Evolutionary conservation across 1,284 basidiomycete species (phyloP), one percentile per base, ranked within the genome.

Genomic region (Volvariella surrecta): DNA sequence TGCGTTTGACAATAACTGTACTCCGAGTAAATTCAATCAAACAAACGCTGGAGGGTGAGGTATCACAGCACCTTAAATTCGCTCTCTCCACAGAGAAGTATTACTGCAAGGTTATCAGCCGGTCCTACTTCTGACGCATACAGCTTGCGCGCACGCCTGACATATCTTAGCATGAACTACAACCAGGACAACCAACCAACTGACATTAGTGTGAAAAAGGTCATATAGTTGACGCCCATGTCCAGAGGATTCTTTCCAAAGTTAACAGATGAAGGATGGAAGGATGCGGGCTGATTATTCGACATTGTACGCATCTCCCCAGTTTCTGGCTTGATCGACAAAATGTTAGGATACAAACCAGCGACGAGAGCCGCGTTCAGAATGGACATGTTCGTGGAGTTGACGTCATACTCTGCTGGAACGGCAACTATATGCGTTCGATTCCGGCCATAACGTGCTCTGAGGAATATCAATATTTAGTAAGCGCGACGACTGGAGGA

Each of bases 101-200:
- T 60, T 38, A 99, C 62, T 1, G 89, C 79, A 21, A 89, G 65
- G 54, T 97, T 90, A 48, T 96, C 87, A 3, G 92, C 79, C 1
- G 92, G 87, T 1, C 89, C 84, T 1, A 89, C 92, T 62, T 99
- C 96, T 91, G 93, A 97, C n/a, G 87, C 93, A 60, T 95, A 99
- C 21, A 98, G 64, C 61, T 82, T 89, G 66, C 87, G 91, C 10
- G 89, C 91, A 58, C 91, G 89, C 87, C 91, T 90, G 24, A 11
- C 6, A 28, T 6, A 6, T 11, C 11, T 28, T 52, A n/a, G n/a
- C 10, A 32, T 16, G 20, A 16, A 38, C 13, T 38, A 15, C 17
- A 10, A 9, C n/a, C 32, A 45, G 30, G 13, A 4, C n/a, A 41
- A 38, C 9, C 21, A 43, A 31, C 40, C 44, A 32, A 63, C 75